Evolutionary conservation across 495 filamentous ascomycete species (phyloP).

Genomic region (Cairneyella variabilis): DNA sequence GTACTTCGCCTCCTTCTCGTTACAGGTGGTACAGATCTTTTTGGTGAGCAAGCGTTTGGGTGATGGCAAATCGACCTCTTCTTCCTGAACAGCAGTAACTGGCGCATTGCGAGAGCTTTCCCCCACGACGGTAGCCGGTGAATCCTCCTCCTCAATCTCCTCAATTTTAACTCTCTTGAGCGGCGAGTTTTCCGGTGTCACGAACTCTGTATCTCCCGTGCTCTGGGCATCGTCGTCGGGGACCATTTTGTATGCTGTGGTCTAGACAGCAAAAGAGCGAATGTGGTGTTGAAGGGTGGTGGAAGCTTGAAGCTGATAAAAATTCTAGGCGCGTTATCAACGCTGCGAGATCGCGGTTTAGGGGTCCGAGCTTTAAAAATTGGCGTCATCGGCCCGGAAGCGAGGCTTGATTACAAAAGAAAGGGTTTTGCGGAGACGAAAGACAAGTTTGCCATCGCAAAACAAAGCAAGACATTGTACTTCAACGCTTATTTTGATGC

Average conservation of each 20-base stretch:
- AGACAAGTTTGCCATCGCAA: constrained; percentile 7
- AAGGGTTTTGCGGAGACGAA: not conserved
- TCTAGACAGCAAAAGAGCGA: too few relatives aligned
- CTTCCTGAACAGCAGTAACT: not conserved
- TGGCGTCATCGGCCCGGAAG: constrained; percentile 1
- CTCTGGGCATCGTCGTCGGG: too few relatives aligned
- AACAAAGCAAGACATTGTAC: too few relatives aligned
- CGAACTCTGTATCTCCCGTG: too few relatives aligned
- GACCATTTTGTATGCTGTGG: too few relatives aligned
- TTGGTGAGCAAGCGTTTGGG: not conserved
- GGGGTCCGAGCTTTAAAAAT: not conserved
- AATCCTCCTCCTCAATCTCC: too few relatives aligned
- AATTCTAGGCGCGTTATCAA: not conserved
- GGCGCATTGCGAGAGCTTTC: too few relatives aligned
- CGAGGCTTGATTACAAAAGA: constrained; percentile 10
- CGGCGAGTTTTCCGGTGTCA: too few relatives aligned
- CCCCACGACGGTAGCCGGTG: too few relatives aligned
- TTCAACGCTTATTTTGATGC: not conserved
- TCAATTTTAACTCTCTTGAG: too few relatives aligned
- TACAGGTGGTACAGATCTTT: constrained; percentile 55
- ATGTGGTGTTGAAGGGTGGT: too few relatives aligned
- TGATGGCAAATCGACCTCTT: not conserved
- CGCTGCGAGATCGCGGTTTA: not conserved
- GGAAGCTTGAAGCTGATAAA: not conserved
- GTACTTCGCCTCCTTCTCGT: constrained; percentile 54